Evolutionary conservation across 768 basidiomycete species (phyloP), one percentile per base, ranked within the genome.

Genomic region (Xerocomellus chrysenteron): DNA sequence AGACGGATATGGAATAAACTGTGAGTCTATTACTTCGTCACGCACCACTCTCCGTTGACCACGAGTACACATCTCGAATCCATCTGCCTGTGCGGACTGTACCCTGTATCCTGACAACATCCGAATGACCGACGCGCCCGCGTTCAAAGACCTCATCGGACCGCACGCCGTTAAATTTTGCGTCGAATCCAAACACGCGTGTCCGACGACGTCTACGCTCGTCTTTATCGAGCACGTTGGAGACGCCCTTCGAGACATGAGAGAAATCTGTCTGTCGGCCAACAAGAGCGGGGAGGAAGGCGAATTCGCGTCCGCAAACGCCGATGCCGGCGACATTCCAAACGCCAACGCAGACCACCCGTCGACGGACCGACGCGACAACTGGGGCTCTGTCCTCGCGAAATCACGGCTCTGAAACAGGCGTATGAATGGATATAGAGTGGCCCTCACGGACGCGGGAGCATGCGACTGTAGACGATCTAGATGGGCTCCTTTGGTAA

Each of bases 1-100:
- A 40, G 87, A 95, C 75, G 95, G 95, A 9, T 96, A 95, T 76
- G 94, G 95, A 21, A 21, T 21, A 21, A 96, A 92, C 68, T 98
- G 94, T 94, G 21, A 21, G 21, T 21, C 21, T 21, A 21, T 21
- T 21, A 28, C 16, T 13, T 50, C 47, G 46, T 10, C 40, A n/a
- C n/a, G n/a, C n/a, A n/a, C n/a, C n/a, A n/a, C n/a, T n/a, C n/a
- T n/a, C n/a, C n/a, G n/a, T n/a, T n/a, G n/a, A n/a, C n/a, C n/a
- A n/a, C n/a, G n/a, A n/a, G n/a, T n/a, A n/a, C n/a, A n/a, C n/a
- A n/a, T n/a, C n/a, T n/a, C n/a, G n/a, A n/a, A 16, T 24, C 32
- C 51, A 12, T 43, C 59, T 28, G 51, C n/a, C n/a, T n/a, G 35
- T 14, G 14, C 32, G 45, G 19, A 53, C 26, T 12, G 11, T 37